These are phyloP conservation scores for Cytospora mali DNA, from an alignment of 2,329 filamentous ascomycete genomes.

Conservation along the genomic window DNA sequence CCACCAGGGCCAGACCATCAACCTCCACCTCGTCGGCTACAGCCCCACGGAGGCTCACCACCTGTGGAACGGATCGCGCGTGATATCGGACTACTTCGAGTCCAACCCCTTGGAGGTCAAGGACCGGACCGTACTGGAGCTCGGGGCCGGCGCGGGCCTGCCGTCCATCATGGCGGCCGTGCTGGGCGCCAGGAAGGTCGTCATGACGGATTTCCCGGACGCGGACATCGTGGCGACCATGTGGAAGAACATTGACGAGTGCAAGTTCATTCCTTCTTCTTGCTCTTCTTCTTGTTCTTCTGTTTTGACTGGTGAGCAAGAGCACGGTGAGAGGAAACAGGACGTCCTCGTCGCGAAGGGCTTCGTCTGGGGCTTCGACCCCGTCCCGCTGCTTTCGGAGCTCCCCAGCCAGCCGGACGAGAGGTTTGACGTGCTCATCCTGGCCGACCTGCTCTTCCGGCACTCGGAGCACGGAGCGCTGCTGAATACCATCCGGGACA, in stretches of 20 bases:
- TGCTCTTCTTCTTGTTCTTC: background rate
- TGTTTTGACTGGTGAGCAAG: conserved; percentile 33
- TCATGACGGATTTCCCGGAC: conserved; percentile 90
- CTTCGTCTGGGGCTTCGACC: conserved; percentile 80
- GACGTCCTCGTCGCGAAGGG: conserved; percentile 62
- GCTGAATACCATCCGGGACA: conserved; percentile 69
- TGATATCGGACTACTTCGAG: conserved; percentile 79
- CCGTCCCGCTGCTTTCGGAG: conserved; percentile 59
- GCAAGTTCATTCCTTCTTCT: conserved; percentile 39
- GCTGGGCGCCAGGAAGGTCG: conserved; percentile 68
- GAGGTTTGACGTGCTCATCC: conserved; percentile 78
- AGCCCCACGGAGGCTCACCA: conserved; percentile 89
- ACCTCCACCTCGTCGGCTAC: conserved; percentile 79
- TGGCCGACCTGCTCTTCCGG: conserved; percentile 89
- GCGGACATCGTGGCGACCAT: conserved; percentile 80
- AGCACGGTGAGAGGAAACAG: conserved; percentile 37
- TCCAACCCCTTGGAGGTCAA: conserved; percentile 64
- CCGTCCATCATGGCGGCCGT: conserved; percentile 78
- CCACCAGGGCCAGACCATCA: conserved; percentile 64
- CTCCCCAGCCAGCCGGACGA: conserved; percentile 41
- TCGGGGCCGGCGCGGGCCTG: conserved; percentile 85
- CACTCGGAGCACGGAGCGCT: conserved; percentile 84
- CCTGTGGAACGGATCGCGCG: conserved; percentile 87
- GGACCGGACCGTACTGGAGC: conserved; percentile 76
- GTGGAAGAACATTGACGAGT: conserved; percentile 70